phyloP scores from a whole-genome alignment of 2,329 filamentous ascomycete genomes.

The Penicillium sp. region DNA sequence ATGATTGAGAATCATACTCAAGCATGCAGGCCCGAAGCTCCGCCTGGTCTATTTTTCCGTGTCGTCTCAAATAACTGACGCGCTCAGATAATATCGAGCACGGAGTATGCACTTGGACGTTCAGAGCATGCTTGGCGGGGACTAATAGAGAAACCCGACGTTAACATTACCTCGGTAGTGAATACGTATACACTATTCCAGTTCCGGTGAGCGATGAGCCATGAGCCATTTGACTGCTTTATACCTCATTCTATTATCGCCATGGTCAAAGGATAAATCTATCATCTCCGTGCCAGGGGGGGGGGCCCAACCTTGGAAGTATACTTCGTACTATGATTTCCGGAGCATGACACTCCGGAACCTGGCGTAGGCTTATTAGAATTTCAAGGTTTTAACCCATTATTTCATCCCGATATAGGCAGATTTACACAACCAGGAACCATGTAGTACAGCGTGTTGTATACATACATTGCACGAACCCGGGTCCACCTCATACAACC shows the following conservation, averaged over 20 bases:
- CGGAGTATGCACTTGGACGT: conserved; percentile 2
- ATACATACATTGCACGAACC: conserved; percentile 1
- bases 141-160: background rate
- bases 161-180: background rate
- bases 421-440: background rate
- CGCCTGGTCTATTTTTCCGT: background rate
- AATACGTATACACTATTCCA: background rate
- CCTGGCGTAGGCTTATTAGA: too few species aligned
- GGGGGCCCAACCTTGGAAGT: background rate
- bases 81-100: background rate
- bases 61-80: background rate
- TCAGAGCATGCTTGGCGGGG: conserved; percentile 2
- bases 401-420: background rate
- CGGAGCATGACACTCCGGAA: background rate
- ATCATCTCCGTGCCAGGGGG: background rate
- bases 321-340: background rate
- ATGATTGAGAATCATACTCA: background rate
- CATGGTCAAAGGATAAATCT: background rate
- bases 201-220: background rate
- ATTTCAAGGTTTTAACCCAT: background rate
- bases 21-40: background rate
- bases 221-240: background rate
- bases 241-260: background rate
- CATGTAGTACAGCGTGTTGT: background rate
- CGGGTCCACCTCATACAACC: background rate